Evolutionary conservation across 305 asterid species (phyloP).

Genomic region (Fraxinus paxiana): DNA sequence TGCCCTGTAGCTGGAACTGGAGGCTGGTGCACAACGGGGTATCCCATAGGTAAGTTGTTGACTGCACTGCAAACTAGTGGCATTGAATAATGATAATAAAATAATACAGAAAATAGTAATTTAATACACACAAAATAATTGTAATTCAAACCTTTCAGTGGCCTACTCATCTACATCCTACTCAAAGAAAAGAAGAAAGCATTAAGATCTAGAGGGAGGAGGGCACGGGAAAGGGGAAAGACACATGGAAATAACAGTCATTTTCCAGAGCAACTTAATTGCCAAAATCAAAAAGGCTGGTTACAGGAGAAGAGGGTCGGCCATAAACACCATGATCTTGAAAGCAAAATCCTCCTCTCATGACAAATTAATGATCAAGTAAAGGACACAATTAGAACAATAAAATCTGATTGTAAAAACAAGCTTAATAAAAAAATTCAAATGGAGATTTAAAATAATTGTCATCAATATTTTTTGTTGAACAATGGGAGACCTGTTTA

Average conservation of each 20-base stretch:
- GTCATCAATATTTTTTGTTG: not conserved
- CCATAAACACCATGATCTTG: not conserved
- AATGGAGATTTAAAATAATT: not conserved
- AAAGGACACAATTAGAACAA: not conserved
- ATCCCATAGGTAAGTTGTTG: conserved; percentile 75
- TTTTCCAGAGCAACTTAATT: not conserved
- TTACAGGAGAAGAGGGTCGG: not conserved
- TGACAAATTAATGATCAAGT: not conserved
- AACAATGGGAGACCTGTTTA: not conserved
- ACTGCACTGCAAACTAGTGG: conserved; percentile 60
- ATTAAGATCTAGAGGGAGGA: not conserved
- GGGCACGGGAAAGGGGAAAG: not conserved
- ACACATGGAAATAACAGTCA: not conserved
- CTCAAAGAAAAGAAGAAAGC: not conserved
- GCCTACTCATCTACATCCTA: not conserved
- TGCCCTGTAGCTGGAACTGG: conserved; percentile 50
- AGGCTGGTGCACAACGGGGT: conserved; percentile 63
- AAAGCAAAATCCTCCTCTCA: not conserved
- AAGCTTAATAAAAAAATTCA: not conserved
- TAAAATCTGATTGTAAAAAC: not conserved
- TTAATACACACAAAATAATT: not conserved
- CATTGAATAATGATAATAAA: conserved; percentile 29
- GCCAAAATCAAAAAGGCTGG: not conserved
- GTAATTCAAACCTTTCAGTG: not conserved
- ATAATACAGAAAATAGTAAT: not conserved